Evolutionary conservation across 2,329 filamentous ascomycete genomes (phyloP), one percentile per base, ranked within the genome.

Genomic region (Sphaerulina populicola): DNA sequence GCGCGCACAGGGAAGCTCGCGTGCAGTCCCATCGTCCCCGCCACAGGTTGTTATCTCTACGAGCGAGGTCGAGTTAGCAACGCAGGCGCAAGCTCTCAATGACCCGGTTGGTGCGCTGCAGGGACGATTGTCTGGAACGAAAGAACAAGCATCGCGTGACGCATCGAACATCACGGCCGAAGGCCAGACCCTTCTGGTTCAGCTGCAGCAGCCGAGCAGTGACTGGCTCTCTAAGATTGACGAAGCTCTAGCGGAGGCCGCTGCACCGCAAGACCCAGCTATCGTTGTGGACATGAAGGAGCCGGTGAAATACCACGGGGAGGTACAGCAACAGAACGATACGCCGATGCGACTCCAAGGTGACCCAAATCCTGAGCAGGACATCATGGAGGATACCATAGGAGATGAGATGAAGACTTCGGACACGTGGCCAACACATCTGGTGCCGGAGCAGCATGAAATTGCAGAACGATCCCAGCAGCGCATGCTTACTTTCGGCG

Each of bases 211-310:
- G 4, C 10, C 23, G 9, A 30, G 30, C 23, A 29, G 11, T 18
- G 46, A 49, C 33, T 49, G 46, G 46, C 42, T 49, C 21, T 43
- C 39, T 11, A 49, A 37, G 18, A 49, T 43, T 18, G 46, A 49
- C 23, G 46, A 42, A n/a, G 39, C 46, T 33, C 30, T 49, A 21
- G 46, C 46, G 27, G 46, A 43, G 36, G 46, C 29, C 7, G 30
- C 31, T 10, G 46, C 38, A 3, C 12, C 38, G 6, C 46, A 43
- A 8, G 15, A 15, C 14, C 18, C 29, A 35, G 11, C 14, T 40
- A 7, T 10, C 15, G 27, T 33, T n/a, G 4, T 35, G n/a, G 36
- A n/a, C 18, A 18, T 11, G 21, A 35, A 15, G 15, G 18, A 39
- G 23, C 9, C 14, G 21, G 18, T 27, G 11, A 7, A 2, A 47